These are phyloP conservation scores for Tritrichomonas musculus DNA, from an alignment of 208 protist genomes.

Conservation along the genomic window DNA sequence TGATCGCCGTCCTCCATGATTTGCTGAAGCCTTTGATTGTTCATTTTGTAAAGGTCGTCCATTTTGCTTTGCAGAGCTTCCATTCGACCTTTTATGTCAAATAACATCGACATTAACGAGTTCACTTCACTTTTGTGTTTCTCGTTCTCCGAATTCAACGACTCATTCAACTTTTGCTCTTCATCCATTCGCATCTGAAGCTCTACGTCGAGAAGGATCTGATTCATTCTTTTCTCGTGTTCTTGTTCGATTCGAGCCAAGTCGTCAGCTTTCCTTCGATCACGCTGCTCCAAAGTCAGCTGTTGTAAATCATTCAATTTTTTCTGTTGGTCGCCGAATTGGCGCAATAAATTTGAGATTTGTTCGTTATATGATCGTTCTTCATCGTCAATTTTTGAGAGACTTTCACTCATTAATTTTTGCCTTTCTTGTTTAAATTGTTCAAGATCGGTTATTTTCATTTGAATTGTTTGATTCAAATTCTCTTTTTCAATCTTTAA, in stretches of 20 bases:
- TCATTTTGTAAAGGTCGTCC: not conserved
- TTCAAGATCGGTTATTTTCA: not conserved
- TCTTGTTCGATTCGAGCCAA: not conserved
- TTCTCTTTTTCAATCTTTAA: not conserved
- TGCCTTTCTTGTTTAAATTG: not conserved
- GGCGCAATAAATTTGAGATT: not conserved
- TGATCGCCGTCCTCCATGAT: not conserved
- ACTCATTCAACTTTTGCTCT: not conserved
- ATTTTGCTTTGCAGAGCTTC: not conserved
- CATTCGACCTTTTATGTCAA: not conserved
- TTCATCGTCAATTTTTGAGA: not conserved
- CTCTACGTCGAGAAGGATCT: not conserved
- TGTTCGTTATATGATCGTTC: not conserved
- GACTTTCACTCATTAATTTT: not conserved
- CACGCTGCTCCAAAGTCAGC: not conserved
- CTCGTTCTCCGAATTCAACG: not conserved
- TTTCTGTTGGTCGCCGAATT: conserved; percentile 17
- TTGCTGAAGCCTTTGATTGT: not conserved
- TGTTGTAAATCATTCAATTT: not conserved
- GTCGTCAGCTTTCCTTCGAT: not conserved
- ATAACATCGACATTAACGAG: not conserved
- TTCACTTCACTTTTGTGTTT: not conserved
- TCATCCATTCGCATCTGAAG: not conserved
- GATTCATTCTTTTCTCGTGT: conserved; percentile 16
- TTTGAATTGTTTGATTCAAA: not conserved